Evolutionary conservation across 805 yeast genomes (phyloP), one percentile per base, ranked within the genome.

Genomic region (Wickerhamomyces bovis): DNA sequence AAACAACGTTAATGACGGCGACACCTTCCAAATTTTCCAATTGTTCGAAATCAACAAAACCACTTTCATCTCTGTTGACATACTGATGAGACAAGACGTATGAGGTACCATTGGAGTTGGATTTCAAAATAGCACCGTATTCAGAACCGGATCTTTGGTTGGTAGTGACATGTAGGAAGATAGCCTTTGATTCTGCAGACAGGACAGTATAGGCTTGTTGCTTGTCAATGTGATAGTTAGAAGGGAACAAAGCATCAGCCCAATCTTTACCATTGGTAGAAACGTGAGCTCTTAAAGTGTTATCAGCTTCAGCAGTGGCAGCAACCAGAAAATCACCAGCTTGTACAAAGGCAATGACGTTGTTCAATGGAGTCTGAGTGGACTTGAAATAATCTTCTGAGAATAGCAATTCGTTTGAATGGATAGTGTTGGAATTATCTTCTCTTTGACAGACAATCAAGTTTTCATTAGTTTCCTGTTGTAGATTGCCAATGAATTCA

Each of bases 101-200:
- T 6, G 85, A 78, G 0, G 97, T 89, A 51, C 99, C 99, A 56
- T 89, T 88, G 18, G 85, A 87, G 65, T 92, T 90, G 2, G 96
- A 88, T 59, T 92, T 92, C 59, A 94, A 70, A 18, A 94, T 67
- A 1, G 88, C 73, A 16, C 99, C 99, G 62, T 63, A 82, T 57
- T 88, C 94, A 10, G 66, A 57, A 15, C 75, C 79, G 1, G 56
- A 40, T 12, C 68, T 72, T 18, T 67, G 60, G 54, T 72, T 71
- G 0, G 90, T 83, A 4, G 96, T 86, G 8, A 89, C 85, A 62
- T 89, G 97, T 66, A 94, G 60, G 64, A 89, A 85, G 5, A 94
- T 71, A 2, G 95, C 78, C 28, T 82, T 77, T 0, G 89, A 73
- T 23, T 75, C 75, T 1, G 92, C 79, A 36, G 87, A 89, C 38